These are phyloP conservation scores for Theileria orientalis DNA, from an alignment of 169 alveolate species.

Conservation along the genomic window DNA sequence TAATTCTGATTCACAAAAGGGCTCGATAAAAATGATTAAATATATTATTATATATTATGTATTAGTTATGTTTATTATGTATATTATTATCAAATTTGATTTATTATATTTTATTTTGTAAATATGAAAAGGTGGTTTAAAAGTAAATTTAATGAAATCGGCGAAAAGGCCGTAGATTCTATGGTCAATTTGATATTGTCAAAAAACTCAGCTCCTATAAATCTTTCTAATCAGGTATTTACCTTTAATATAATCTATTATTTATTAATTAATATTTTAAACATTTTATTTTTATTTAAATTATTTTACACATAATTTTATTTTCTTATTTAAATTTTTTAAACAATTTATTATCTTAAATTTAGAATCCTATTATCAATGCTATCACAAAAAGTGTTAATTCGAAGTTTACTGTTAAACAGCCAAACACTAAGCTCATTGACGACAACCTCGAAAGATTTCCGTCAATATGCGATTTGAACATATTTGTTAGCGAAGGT, in stretches of 20 bases:
- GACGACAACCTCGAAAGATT: constrained; percentile 7
- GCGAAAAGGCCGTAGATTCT: constrained; percentile 71
- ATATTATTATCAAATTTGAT: too few relatives aligned
- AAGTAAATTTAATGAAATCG: constrained; percentile 58
- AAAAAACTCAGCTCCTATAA: constrained; percentile 44
- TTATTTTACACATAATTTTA: not conserved
- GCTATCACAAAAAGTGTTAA: constrained; percentile 61
- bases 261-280: too few relatives aligned
- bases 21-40: too few relatives aligned
- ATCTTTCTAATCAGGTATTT: constrained; percentile 56
- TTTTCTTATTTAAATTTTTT: too few relatives aligned
- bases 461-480: constrained; percentile 5
- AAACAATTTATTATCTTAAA: not conserved
- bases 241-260: not conserved
- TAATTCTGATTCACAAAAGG: too few relatives aligned
- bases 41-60: too few relatives aligned
- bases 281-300: too few relatives aligned
- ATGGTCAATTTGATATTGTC: constrained; percentile 60
- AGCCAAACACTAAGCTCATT: constrained; percentile 29
- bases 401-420: constrained; percentile 43
- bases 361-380: constrained; percentile 56
- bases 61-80: too few relatives aligned
- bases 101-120: too few relatives aligned
- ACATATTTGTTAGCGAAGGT: constrained; percentile 13
- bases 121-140: constrained; percentile 59